Evolutionary conservation across 2,329 filamentous ascomycete species (phyloP).

Genomic region (Basipetospora chlamydospora): DNA sequence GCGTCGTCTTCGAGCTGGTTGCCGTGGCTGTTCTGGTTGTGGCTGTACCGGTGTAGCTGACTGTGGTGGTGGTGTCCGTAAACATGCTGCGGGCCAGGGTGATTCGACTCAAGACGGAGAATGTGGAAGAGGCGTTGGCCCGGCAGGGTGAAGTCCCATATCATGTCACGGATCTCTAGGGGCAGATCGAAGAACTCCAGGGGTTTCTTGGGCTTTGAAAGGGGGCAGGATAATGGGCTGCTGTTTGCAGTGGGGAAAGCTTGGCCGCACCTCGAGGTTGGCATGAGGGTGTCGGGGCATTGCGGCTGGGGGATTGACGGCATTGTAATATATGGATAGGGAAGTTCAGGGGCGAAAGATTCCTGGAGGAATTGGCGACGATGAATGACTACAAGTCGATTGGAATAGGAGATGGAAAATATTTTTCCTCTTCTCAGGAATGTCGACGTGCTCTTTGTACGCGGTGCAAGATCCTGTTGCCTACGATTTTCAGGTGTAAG

Average conservation of each 20-base stretch:
- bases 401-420: no score
- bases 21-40: not conserved
- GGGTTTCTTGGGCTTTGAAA: not conserved
- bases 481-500: no score
- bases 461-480: no score
- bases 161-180: constrained; percentile 14
- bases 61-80: not conserved
- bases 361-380: no score
- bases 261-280: not conserved
- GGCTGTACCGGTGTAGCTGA: not conserved
- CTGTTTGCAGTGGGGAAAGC: not conserved
- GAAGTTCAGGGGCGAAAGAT: not conserved
- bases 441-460: no score
- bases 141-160: constrained; percentile 16
- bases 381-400: no score
- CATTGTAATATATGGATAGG: not conserved
- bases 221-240: no score
- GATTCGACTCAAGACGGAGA: constrained; percentile 6
- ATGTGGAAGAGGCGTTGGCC: constrained; percentile 17
- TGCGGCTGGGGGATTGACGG: not conserved
- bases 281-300: not conserved
- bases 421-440: no score
- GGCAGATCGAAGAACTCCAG: constrained; percentile 9
- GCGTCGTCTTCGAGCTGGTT: no score
- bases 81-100: constrained; percentile 5